These are phyloP conservation scores for Nyssa sinensis DNA, from an alignment of 148 eudicot species.

Conservation along the genomic window DNA sequence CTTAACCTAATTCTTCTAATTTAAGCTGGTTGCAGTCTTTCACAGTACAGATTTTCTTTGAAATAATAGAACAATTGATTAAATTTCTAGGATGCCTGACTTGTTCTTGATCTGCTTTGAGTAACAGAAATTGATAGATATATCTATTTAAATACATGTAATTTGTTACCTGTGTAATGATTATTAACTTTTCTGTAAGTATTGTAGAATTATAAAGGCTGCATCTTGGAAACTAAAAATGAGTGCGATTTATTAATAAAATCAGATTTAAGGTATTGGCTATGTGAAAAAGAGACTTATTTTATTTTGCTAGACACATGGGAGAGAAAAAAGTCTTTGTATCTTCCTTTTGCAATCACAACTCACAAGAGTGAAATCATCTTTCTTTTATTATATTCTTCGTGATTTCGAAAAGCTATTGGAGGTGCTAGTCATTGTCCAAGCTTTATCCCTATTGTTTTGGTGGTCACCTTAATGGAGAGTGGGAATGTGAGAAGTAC, in stretches of 20 bases:
- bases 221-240: neutral
- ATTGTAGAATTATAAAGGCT: neutral
- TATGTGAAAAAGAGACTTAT: neutral
- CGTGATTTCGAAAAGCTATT: neutral
- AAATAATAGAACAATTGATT: neutral
- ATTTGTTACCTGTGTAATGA: neutral
- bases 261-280: neutral
- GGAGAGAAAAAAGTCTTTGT: neutral
- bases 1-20: neutral
- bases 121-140: neutral
- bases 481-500: neutral
- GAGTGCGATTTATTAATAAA: neutral
- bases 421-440: neutral
- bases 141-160: neutral
- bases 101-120: constrained; percentile 7
- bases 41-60: neutral
- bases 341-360: constrained; percentile 1
- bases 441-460: neutral
- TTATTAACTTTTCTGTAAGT: neutral
- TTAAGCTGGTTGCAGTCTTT: neutral
- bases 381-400: neutral
- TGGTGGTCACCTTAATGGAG: neutral
- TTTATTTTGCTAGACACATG: neutral
- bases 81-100: neutral
- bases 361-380: neutral